phyloP scores from a whole-genome alignment of 305 asterid species.

The Solanum hybrid region DNA sequence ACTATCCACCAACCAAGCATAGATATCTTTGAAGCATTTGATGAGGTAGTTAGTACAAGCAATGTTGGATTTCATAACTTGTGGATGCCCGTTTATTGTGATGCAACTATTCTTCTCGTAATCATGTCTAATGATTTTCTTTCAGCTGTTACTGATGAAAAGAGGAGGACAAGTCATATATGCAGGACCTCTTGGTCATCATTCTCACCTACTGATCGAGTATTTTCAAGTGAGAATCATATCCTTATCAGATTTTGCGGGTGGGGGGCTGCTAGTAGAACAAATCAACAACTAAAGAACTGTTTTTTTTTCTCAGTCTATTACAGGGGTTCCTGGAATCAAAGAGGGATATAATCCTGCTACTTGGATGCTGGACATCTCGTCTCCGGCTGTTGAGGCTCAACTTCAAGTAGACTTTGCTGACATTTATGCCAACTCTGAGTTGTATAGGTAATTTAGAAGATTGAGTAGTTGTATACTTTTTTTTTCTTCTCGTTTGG shows the following conservation, averaged over 20 bases:
- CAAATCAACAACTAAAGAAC: not conserved
- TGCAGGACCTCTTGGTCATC: constrained; percentile 75
- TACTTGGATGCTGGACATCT: constrained; percentile 87
- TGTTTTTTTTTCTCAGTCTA: constrained; percentile 29
- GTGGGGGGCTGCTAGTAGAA: not conserved
- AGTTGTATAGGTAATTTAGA: constrained; percentile 49
- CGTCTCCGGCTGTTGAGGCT: constrained; percentile 57
- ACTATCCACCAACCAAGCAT: constrained; percentile 95
- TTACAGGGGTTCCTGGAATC: constrained; percentile 73
- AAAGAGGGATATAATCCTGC: constrained; percentile 85
- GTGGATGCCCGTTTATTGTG: not conserved
- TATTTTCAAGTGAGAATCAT: constrained; percentile 55
- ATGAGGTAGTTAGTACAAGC: constrained; percentile 45
- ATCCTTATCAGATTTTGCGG: not conserved
- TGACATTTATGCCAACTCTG: constrained; percentile 56
- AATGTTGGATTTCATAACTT: not conserved
- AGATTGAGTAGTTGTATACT: not conserved
- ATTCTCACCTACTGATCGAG: constrained; percentile 46
- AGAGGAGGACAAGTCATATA: constrained; percentile 86
- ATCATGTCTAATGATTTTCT: not conserved
- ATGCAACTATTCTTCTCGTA: not conserved
- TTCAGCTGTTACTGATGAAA: constrained; percentile 73
- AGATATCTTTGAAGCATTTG: constrained; percentile 89
- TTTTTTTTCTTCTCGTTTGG: not conserved
- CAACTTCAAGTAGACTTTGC: constrained; percentile 69